Evolutionary conservation across 1,284 basidiomycete genomes (phyloP), one percentile per base, ranked within the genome.

Genomic region (Rhodotorula sp.): DNA sequence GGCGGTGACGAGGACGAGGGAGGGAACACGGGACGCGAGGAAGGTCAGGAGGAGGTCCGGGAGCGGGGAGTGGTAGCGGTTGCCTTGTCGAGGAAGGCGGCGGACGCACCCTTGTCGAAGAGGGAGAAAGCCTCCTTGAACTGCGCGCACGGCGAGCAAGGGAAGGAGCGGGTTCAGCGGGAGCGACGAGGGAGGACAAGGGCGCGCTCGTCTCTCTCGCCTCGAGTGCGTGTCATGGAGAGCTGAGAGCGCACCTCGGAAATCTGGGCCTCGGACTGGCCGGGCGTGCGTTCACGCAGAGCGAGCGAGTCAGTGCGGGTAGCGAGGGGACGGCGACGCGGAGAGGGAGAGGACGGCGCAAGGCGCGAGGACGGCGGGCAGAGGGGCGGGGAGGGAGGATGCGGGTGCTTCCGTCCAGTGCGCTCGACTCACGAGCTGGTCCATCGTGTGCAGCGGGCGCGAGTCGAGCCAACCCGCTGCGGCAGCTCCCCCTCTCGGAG

Each of bases 51-150:
- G 34, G 34, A 34, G 34, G 34, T 34, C 34, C 34, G 34, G 34
- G 34, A 34, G 34, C 34, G 34, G 34, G 34, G 34, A 34, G 34
- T 34, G 23, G 53, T 13, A 4, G 10, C n/a, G 23, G 23, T 25
- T 14, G 10, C 17, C 2, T 13, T 7, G 23, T 1, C 7, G 23
- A 23, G 1, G 0, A 23, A 19, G 48, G 34, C 50, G 10, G 23
- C 4, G 27, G 8, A 49, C 68, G 50, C 27, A 74, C 75, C 75
- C 62, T 76, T 76, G 75, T 76, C 75, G 61, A 76, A 76, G 45
- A 76, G 70, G 3, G 73, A 74, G 73, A 76, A 76, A 16, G 75
- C 75, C 45, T 73, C 72, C 61, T 75, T 74, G 73, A 74, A 74
- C 69, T 72, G 69, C 13, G 7, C 5, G n/a, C 19, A 10, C 17